These are phyloP conservation scores for Parasitella parasitica DNA, from an alignment of 371 early-diverging fungal species.

Conservation along the genomic window DNA sequence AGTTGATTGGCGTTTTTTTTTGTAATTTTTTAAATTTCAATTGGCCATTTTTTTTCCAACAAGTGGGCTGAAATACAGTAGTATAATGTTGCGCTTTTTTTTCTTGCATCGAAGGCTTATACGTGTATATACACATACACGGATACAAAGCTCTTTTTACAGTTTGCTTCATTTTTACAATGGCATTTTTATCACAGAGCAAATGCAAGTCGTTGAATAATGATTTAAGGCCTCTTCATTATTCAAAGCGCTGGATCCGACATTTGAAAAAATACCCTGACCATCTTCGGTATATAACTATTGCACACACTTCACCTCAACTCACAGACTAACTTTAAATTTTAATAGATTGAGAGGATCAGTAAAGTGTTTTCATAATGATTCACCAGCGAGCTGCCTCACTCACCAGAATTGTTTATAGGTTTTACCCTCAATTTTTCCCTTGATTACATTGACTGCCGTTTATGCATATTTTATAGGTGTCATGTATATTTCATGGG, in stretches of 20 bases:
- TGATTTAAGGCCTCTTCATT: conserved; percentile 14
- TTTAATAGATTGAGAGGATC: conserved; percentile 32
- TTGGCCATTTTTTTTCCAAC: too few relatives aligned
- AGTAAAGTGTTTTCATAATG: conserved; percentile 14
- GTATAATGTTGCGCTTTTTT: too few relatives aligned
- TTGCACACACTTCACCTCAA: background rate
- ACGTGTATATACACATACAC: background rate
- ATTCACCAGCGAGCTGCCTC: background rate
- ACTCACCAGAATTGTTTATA: background rate
- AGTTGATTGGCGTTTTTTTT: too few relatives aligned
- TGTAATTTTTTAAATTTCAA: too few relatives aligned
- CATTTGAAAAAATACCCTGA: conserved; percentile 24
- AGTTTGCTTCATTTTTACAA: background rate
- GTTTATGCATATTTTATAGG: conserved; percentile 32
- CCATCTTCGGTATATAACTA: conserved; percentile 21
- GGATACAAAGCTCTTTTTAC: background rate
- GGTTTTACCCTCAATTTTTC: conserved; percentile 40
- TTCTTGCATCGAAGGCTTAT: background rate
- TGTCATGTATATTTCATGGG: conserved; percentile 27
- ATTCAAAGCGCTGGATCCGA: conserved; percentile 20
- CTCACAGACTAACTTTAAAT: background rate
- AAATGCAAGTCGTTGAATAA: background rate
- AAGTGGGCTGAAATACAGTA: too few relatives aligned
- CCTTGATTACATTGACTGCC: conserved; percentile 27
- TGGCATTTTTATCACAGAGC: background rate